A percentile compares a stretch with the other conserved stretches of the same genome.
phyloP scores from a whole-genome alignment of 2,329 filamentous ascomycete genomes.

The Graphilbum ipis-grandicollis region DNA sequence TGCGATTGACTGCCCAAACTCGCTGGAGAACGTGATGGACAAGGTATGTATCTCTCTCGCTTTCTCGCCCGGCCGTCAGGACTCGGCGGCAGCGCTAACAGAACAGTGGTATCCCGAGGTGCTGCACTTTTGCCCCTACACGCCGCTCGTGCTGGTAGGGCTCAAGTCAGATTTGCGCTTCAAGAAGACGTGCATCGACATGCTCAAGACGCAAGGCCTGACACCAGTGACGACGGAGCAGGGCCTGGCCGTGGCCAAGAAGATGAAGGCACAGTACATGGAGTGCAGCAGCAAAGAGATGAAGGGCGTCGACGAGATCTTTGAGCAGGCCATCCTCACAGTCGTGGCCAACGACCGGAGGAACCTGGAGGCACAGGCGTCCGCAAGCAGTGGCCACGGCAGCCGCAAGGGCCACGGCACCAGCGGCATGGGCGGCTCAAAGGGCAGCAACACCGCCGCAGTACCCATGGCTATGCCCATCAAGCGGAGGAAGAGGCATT shows the following conservation, averaged over 20 bases:
- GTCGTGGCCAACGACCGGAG: conserved; percentile 68
- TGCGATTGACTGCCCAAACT: conserved; percentile 96
- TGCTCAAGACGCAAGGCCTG: conserved; percentile 93
- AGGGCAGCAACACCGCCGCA: conserved; percentile 12
- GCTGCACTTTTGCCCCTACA: conserved; percentile 95
- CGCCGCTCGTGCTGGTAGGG: conserved; percentile 84
- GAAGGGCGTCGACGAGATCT: conserved; percentile 90
- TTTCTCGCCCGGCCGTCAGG: not conserved
- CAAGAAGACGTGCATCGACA: conserved; percentile 94
- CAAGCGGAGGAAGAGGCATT: conserved; percentile 75
- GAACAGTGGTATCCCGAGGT: conserved; percentile 97
- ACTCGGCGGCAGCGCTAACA: conserved; percentile 11
- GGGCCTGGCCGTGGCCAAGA: conserved; percentile 69
- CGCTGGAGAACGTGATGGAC: conserved; percentile 94
- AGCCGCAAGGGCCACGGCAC: conserved; percentile 6
- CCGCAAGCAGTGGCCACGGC: conserved; percentile 16
- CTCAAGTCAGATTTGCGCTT: conserved; percentile 92
- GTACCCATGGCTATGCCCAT: conserved; percentile 22
- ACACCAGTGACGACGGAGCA: conserved; percentile 89
- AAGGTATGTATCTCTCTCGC: conserved; percentile 47
- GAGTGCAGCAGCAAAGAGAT: conserved; percentile 98
- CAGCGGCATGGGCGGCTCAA: conserved; percentile 15
- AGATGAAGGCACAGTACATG: conserved; percentile 92
- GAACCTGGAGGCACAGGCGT: conserved; percentile 36
- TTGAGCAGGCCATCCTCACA: conserved; percentile 77